Evolutionary conservation across 192 early-diverging fungal species (phyloP).

Genomic region (Linnemannia hyalina): DNA sequence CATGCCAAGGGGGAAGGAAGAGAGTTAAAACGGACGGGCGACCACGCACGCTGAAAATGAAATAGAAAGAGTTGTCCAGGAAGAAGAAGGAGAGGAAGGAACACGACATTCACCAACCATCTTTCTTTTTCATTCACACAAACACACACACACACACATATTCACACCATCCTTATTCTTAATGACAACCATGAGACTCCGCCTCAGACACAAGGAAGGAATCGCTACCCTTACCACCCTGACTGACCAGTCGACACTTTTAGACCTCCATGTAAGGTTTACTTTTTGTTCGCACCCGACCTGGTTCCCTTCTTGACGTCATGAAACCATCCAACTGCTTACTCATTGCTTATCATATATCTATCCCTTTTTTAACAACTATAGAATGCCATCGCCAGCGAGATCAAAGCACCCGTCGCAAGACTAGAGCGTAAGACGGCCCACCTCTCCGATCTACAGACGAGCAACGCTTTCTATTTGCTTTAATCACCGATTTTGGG

Average conservation of each 20-base stretch:
- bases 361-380: not conserved
- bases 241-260: constrained; percentile 33
- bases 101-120: not conserved
- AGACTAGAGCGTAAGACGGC: constrained; percentile 30
- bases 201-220: constrained; percentile 59
- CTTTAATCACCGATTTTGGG: too few species aligned
- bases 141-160: not conserved
- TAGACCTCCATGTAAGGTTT: constrained; percentile 36
- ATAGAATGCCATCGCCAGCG: constrained; percentile 28
- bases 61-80: too few species aligned
- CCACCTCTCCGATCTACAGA: not conserved
- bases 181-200: constrained; percentile 57
- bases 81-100: not conserved
- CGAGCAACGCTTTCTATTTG: not conserved
- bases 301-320: not conserved
- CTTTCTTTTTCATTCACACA: not conserved
- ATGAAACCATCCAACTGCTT: not conserved
- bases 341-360: not conserved
- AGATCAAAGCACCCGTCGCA: constrained; percentile 21
- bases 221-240: constrained; percentile 47
- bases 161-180: not conserved
- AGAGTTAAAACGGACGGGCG: not conserved
- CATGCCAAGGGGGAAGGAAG: not conserved
- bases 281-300: not conserved
- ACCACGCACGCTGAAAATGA: not conserved